These are phyloP conservation scores for Lentinula edodes DNA, from an alignment of 768 basidiomycete genomes.

Conservation along the genomic window DNA sequence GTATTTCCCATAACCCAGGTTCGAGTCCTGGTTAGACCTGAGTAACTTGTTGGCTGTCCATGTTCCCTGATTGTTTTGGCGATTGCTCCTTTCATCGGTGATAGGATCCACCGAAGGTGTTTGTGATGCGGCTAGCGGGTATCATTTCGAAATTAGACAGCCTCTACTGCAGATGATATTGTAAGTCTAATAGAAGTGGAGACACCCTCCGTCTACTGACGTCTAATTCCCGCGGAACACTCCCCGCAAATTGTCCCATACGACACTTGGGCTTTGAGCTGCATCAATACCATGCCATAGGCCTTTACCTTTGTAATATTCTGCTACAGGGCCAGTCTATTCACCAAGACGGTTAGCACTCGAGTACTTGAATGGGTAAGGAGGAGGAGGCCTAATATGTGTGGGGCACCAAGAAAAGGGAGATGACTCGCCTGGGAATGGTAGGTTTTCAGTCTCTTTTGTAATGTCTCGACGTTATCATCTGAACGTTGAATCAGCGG, in stretches of 20 bases:
- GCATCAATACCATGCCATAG: conserved; percentile 92
- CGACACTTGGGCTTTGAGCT: conserved; percentile 85
- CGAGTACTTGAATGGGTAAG: background rate
- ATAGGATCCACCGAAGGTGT: no score
- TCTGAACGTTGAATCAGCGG: conserved; percentile 95
- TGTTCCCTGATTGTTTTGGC: no score
- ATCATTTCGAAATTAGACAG: background rate
- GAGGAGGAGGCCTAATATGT: background rate
- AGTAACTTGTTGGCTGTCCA: no score
- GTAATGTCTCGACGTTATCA: conserved; percentile 93
- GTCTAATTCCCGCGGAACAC: conserved; percentile 35
- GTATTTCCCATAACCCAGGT: conserved; percentile 8
- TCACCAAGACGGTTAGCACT: conserved; percentile 12
- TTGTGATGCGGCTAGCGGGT: no score
- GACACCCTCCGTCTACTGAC: conserved; percentile 14
- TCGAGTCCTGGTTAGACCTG: conserved; percentile 8
- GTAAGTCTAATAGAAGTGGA: background rate
- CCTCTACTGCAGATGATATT: background rate
- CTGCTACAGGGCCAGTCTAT: conserved; percentile 93
- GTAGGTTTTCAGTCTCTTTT: conserved; percentile 84
- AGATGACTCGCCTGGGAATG: conserved; percentile 34
- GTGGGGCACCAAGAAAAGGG: background rate
- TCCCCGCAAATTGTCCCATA: conserved; percentile 79
- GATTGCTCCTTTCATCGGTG: no score
- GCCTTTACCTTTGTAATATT: conserved; percentile 90